Percentiles rank a stretch among this genome's conserved stretches.
Evolutionary conservation across 2,329 filamentous ascomycete species (phyloP).

Genomic region (Sphaerulina vaccinii): DNA sequence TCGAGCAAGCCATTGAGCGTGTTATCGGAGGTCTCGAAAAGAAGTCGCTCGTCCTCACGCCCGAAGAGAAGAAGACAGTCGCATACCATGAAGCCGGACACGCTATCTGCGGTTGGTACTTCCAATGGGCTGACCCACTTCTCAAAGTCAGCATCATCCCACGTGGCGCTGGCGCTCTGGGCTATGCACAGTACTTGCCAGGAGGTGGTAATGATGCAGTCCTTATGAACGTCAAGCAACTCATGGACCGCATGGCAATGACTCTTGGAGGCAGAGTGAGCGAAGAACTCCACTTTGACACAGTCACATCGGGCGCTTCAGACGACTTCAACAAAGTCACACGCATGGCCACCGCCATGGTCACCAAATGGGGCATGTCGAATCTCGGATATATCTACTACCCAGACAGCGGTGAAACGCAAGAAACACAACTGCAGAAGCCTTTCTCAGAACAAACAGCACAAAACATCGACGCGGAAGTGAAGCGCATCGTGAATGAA

Average conservation of each 20-base stretch:
- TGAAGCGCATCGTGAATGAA: conserved; percentile 85
- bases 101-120: conserved; percentile 97
- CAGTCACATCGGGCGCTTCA: conserved; percentile 88
- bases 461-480: conserved; percentile 86
- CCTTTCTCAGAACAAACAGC: conserved; percentile 95
- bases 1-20: conserved; percentile 96
- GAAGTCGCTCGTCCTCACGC: conserved; percentile 90
- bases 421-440: conserved; percentile 73
- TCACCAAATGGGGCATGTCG: conserved; percentile 98
- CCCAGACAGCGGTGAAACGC: conserved; percentile 54
- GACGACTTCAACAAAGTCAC: conserved; percentile 99
- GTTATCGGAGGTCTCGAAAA: conserved; percentile 95
- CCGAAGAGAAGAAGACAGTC: conserved; percentile 91
- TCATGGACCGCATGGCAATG: conserved; percentile 99
- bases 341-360: conserved; percentile 92
- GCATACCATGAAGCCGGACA: conserved; percentile 98
- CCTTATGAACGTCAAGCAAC: conserved; percentile 89
- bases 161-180: conserved; percentile 86
- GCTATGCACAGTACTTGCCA: conserved; percentile 97
- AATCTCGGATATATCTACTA: conserved; percentile 93
- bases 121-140: conserved; percentile 92
- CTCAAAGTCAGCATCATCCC: conserved; percentile 99
- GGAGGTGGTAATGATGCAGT: conserved; percentile 86
- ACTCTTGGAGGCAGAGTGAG: conserved; percentile 92
- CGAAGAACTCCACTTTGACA: conserved; percentile 95